Conservation (phyloP, 306 rosid species). For the Quercus suber region DNA sequence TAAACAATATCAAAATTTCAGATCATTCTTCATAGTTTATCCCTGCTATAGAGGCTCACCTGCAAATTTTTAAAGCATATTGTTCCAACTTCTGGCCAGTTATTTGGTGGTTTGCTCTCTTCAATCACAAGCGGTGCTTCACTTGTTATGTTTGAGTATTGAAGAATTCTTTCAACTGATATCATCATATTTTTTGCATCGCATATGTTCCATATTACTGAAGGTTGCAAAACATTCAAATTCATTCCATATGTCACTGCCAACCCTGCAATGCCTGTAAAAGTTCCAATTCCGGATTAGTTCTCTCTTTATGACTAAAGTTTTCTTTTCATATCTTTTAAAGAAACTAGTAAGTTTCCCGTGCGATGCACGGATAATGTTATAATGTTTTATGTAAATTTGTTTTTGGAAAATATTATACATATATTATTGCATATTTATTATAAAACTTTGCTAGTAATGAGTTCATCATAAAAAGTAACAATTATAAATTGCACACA, state of each 20-base stretch:
- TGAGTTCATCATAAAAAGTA: too few relatives aligned
- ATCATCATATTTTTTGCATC: conserved; percentile 95
- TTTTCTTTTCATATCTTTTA: background rate
- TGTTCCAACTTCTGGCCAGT: conserved; percentile 89
- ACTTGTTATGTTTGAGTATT: conserved; percentile 64
- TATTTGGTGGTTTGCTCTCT: conserved; percentile 62
- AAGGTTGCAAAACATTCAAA: conserved; percentile 82
- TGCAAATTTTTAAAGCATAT: conserved; percentile 72
- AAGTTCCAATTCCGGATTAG: conserved; percentile 14
- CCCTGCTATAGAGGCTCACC: conserved; percentile 31
- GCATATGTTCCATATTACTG: conserved; percentile 88
- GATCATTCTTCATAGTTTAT: conserved; percentile 1
- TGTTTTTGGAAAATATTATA: too few relatives aligned
- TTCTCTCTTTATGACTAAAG: background rate
- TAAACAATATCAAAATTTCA: background rate
- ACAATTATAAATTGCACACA: too few relatives aligned
- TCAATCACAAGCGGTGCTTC: conserved; percentile 80
- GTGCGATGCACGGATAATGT: too few relatives aligned
- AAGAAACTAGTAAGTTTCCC: too few relatives aligned
- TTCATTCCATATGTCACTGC: conserved; percentile 97
- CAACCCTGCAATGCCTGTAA: conserved; percentile 88
- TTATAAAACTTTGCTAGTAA: too few relatives aligned
- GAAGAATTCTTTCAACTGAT: conserved; percentile 89
- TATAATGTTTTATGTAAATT: too few relatives aligned
- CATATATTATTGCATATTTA: too few relatives aligned